Conservation (phyloP, 441 rosid species). For the Populus hybrid region DNA sequence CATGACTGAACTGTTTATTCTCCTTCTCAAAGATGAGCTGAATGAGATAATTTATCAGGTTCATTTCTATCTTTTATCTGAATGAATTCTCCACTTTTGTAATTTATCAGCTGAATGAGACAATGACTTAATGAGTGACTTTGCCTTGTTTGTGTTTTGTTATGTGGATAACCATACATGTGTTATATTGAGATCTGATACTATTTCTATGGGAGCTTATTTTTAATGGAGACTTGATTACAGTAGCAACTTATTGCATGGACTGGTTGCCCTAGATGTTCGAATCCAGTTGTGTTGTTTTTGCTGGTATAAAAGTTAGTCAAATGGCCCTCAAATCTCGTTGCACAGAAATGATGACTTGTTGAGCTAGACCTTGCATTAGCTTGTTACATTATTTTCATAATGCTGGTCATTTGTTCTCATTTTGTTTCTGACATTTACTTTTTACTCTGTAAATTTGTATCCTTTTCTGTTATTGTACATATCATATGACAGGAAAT, state of each 20-base stretch:
- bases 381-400: neutral
- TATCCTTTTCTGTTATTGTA: constrained; percentile 5
- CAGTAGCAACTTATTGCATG: neutral
- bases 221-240: neutral
- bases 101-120: neutral
- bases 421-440: constrained; percentile 3
- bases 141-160: constrained; percentile 11
- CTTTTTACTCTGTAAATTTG: neutral
- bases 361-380: neutral
- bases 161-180: constrained; percentile 2
- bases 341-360: neutral
- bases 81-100: constrained; percentile 8
- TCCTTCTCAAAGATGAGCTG: constrained; percentile 89
- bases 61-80: constrained; percentile 19
- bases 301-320: neutral
- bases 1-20: constrained; percentile 78
- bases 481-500: constrained; percentile 4
- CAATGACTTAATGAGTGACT: neutral
- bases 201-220: neutral
- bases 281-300: neutral
- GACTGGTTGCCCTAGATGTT: neutral
- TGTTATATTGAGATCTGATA: neutral
- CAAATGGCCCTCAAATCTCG: neutral
- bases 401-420: neutral
- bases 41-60: constrained; percentile 95